These are phyloP conservation scores for Coprinopsis sp. DNA, from an alignment of 768 basidiomycete genomes.

Conservation along the genomic window DNA sequence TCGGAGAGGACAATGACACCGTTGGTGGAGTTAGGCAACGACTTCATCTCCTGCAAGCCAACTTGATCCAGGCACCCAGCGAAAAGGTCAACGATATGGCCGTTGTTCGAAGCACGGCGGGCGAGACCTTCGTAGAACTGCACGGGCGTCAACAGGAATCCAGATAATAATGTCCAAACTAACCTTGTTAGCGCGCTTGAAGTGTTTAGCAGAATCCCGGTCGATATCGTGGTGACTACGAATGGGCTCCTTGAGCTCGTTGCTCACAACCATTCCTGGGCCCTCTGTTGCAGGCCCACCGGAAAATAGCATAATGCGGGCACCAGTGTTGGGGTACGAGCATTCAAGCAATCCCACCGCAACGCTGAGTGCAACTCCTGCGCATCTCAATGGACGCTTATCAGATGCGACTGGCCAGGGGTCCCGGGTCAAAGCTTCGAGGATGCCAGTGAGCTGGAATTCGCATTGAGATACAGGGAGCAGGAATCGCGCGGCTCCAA, in stretches of 20 bases:
- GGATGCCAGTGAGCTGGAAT: conserved; percentile 90
- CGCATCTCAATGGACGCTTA: conserved; percentile 88
- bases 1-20: conserved; percentile 95
- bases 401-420: conserved; percentile 98
- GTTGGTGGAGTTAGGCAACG: conserved; percentile 91
- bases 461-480: conserved; percentile 90
- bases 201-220: conserved; percentile 93
- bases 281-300: conserved; percentile 97
- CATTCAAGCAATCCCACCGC: conserved; percentile 92
- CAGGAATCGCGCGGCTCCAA: conserved; percentile 87
- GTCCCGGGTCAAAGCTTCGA: conserved; percentile 83
- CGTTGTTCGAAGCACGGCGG: conserved; percentile 89
- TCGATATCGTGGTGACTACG: conserved; percentile 99
- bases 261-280: conserved; percentile 93
- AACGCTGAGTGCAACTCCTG: conserved; percentile 90
- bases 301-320: conserved; percentile 91
- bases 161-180: not conserved
- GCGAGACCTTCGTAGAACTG: conserved; percentile 96
- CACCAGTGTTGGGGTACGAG: conserved; percentile 94
- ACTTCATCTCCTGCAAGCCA: conserved; percentile 96
- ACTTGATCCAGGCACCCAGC: conserved; percentile 98
- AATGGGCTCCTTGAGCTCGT: conserved; percentile 94
- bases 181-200: conserved; percentile 94
- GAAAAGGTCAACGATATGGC: conserved; percentile 92
- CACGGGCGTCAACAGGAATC: conserved; percentile 11